Conservation (phyloP, 108 stramenopile species). For the Bacterosira constricta region DNA sequence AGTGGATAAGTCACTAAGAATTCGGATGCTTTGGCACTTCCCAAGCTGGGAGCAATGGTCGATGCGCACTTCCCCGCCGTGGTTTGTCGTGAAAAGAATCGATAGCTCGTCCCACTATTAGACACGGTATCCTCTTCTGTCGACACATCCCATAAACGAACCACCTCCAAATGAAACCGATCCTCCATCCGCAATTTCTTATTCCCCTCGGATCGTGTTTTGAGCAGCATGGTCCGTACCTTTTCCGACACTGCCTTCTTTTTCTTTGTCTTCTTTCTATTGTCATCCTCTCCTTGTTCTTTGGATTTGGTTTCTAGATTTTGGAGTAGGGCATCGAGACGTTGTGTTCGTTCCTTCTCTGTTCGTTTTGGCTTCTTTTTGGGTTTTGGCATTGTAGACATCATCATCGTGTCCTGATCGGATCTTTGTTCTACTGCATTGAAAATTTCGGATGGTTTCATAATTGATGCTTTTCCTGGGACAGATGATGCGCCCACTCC, state of each 20-base stretch:
- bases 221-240: constrained; percentile 75
- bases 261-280: too few species aligned
- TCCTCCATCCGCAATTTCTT: constrained; percentile 60
- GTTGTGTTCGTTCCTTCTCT: constrained; percentile 32
- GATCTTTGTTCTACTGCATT: constrained; percentile 56
- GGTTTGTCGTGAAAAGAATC: constrained; percentile 42
- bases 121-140: neutral
- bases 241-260: constrained; percentile 60
- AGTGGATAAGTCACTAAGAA: constrained; percentile 17
- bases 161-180: constrained; percentile 73
- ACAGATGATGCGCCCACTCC: constrained; percentile 2
- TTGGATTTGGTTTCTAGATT: constrained; percentile 30
- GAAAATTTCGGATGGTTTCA: constrained; percentile 71
- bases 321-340: constrained; percentile 56
- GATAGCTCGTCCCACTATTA: constrained; percentile 13
- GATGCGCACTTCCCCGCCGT: constrained; percentile 47
- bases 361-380: constrained; percentile 30
- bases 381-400: neutral
- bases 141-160: constrained; percentile 30
- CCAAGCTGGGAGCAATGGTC: constrained; percentile 20
- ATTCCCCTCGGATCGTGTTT: constrained; percentile 69
- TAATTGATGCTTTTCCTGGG: neutral
- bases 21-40: constrained; percentile 23
- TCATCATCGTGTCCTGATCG: constrained; percentile 25
- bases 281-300: constrained; percentile 8